These are phyloP conservation scores for Phytophthora agathidicida DNA, from an alignment of 352 stramenopile genomes.

Conservation along the genomic window DNA sequence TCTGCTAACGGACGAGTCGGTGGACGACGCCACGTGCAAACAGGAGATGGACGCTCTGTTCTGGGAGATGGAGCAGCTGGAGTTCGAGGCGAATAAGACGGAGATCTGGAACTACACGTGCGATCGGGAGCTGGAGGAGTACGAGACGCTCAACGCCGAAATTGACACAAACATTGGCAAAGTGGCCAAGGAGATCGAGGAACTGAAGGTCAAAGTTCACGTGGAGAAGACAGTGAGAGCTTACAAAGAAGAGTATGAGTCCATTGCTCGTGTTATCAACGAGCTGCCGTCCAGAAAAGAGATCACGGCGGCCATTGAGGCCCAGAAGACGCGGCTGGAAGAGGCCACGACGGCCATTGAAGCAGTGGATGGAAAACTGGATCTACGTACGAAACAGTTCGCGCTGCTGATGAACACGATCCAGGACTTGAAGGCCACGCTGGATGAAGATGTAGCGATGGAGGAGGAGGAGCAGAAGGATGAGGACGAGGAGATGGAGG, in stretches of 20 bases:
- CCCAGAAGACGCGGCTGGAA: conserved; percentile 61
- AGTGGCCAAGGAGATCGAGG: conserved; percentile 73
- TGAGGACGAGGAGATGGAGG: conserved; percentile 81
- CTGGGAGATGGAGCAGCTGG: conserved; percentile 87
- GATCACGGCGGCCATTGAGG: conserved; percentile 61
- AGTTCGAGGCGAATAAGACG: conserved; percentile 86
- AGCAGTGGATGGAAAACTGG: conserved; percentile 63
- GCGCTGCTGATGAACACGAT: conserved; percentile 83
- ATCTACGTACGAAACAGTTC: conserved; percentile 82
- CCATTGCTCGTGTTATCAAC: conserved; percentile 83
- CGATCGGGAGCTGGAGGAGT: conserved; percentile 81
- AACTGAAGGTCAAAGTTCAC: conserved; percentile 78
- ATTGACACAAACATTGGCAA: conserved; percentile 80
- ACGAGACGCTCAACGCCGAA: conserved; percentile 76
- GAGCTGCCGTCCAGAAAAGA: conserved; percentile 71
- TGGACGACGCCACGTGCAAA: conserved; percentile 64
- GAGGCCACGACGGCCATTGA: conserved; percentile 65
- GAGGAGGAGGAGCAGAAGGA: conserved; percentile 66
- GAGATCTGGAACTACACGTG: conserved; percentile 85
- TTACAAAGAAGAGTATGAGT: conserved; percentile 92
- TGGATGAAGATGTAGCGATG: conserved; percentile 73
- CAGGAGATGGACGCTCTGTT: conserved; percentile 78
- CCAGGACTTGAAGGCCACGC: conserved; percentile 81
- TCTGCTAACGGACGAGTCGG: conserved; percentile 61
- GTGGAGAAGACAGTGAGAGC: conserved; percentile 75